These are phyloP conservation scores for Hanseniaspora sp. DNA, from an alignment of 1,139 yeast species.

Conservation along the genomic window DNA sequence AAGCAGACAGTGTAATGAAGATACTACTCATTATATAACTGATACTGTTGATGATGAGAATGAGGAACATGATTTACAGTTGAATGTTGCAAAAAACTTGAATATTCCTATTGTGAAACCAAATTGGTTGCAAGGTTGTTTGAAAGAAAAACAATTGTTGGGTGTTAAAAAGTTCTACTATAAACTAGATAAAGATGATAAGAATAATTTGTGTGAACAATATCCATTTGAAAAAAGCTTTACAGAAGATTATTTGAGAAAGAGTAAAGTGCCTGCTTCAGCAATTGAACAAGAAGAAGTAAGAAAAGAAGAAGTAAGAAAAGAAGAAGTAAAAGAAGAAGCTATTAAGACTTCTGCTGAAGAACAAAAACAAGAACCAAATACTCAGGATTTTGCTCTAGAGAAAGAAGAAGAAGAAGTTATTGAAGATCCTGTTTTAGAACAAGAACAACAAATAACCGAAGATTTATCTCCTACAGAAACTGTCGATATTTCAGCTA, in stretches of 20 bases:
- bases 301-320: slow-evolving; percentile 9
- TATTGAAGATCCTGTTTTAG: slow-evolving; percentile 6
- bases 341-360: not conserved
- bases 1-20: slow-evolving; percentile 45
- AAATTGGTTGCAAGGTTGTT: slow-evolving; percentile 95
- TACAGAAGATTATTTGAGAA: slow-evolving; percentile 18
- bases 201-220: slow-evolving; percentile 27
- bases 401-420: slow-evolving; percentile 15
- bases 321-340: slow-evolving; percentile 8
- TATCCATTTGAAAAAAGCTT: slow-evolving; percentile 27
- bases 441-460: no score
- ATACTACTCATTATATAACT: slow-evolving; percentile 88
- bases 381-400: not conserved
- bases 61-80: slow-evolving; percentile 22
- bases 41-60: slow-evolving; percentile 38
- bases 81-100: slow-evolving; percentile 65
- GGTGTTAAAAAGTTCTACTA: slow-evolving; percentile 78
- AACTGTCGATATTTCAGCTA: slow-evolving; percentile 1
- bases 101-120: slow-evolving; percentile 93
- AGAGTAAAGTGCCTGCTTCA: slow-evolving; percentile 3
- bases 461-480: not conserved
- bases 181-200: slow-evolving; percentile 34
- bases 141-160: slow-evolving; percentile 73
- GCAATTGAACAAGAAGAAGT: slow-evolving; percentile 10
- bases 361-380: slow-evolving; percentile 3